These are phyloP conservation scores for Cyclotella sp. DNA, from an alignment of 108 stramenopile species.

Conservation along the genomic window DNA sequence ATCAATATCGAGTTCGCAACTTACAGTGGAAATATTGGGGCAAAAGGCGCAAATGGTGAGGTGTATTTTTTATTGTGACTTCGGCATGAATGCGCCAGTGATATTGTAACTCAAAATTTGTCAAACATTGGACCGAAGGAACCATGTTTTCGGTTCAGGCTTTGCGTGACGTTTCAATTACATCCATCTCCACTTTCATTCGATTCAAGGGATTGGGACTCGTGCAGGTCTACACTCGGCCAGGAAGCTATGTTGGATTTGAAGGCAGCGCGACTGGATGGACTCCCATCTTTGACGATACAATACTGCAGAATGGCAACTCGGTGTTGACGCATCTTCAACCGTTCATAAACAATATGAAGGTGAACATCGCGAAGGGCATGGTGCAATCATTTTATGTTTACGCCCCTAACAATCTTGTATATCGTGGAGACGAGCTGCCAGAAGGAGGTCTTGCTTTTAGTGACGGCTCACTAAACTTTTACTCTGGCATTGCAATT, in stretches of 20 bases:
- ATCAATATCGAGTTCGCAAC: slow-evolving; percentile 1
- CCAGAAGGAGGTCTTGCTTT: slow-evolving; percentile 1
- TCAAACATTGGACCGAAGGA: neutral
- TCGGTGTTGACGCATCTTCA: neutral
- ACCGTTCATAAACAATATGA: neutral
- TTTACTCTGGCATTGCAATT: slow-evolving; percentile 8
- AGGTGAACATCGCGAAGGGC: slow-evolving; percentile 1
- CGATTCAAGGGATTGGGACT: neutral
- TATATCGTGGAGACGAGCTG: neutral
- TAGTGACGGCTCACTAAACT: slow-evolving; percentile 6
- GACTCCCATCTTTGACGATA: slow-evolving; percentile 5
- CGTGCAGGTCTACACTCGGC: slow-evolving; percentile 13
- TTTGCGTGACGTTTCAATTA: neutral
- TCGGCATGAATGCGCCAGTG: neutral
- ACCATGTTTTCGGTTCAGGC: slow-evolving; percentile 20
- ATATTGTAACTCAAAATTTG: neutral
- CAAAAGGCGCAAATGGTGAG: neutral
- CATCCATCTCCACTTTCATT: slow-evolving; percentile 9
- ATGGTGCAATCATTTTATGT: slow-evolving; percentile 17
- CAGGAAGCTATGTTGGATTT: neutral
- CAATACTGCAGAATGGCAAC: neutral
- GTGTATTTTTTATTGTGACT: neutral
- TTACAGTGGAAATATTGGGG: slow-evolving; percentile 8
- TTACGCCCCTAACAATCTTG: slow-evolving; percentile 1
- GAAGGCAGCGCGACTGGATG: neutral